Base-by-base conservation (phyloP, 768 basidiomycete genomes). In the Termitomyces sp. region DNA sequence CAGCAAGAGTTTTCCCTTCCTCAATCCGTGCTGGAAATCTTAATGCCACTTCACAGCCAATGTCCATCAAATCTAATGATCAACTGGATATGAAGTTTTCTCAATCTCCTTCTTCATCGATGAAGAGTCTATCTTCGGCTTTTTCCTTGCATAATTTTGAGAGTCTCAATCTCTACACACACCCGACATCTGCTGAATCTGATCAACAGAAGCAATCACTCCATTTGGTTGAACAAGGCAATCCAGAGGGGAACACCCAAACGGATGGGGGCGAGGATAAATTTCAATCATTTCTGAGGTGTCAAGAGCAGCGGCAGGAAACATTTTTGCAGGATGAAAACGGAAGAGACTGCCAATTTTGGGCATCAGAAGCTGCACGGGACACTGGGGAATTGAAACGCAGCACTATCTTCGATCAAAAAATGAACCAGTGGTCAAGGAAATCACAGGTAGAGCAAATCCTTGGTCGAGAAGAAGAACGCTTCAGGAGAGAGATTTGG, bases 231-330 rank as follows among this genome's bases (percentile, higher is more conserved):
- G 32, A 33, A 33, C 49, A 33, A 12, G 18, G 10, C 16, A 3
- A 32, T 32, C 16, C 9, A 6, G 18, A 50, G 2, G 18, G 3
- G 44, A 46, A 20, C 26, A n/a, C n/a, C 28, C 6, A 30, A 28
- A 28, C 28, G 41, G 52, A 28, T 10, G 7, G 26, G 14, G 23
- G 28, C 5, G 10, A 83, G n/a, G 33, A 35, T 13, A 23, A 20
- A 12, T 18, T 44, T 28, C 6, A 57, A 1, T 9, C 30, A 33
- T 61, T 61, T 28, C 13, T 28, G 10, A 28, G 8, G 26, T 49
- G 51, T 16, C 60, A 61, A 30, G 35, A 43, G 28, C 16, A 57
- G 50, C 51, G 56, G 10, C 18, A 43, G 18, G 32, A 57, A 26
- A 26, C 44, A n/a, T 61, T 57, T 30, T 41, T 50, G n/a, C 18